Conservation (phyloP, 2,329 filamentous ascomycete species). For the Tolypocladium guangdongense region DNA sequence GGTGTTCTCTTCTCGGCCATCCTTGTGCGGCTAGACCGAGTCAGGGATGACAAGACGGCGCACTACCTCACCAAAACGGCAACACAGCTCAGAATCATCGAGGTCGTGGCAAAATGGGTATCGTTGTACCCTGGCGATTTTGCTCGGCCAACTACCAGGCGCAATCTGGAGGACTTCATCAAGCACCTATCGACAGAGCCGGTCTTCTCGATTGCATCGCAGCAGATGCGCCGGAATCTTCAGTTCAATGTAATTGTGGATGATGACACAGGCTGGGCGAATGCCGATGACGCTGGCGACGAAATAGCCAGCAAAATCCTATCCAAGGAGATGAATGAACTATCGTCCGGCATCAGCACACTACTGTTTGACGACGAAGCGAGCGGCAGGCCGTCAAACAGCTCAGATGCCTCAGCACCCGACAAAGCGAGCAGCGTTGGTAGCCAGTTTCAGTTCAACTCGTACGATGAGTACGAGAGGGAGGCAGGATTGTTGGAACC, state of each 20-base stretch:
- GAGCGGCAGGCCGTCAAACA: constrained; percentile 32
- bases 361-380: constrained; percentile 37
- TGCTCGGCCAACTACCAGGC: constrained; percentile 63
- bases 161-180: constrained; percentile 65
- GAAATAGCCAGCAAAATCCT: constrained; percentile 22
- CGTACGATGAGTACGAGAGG: constrained; percentile 69
- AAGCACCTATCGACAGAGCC: constrained; percentile 61
- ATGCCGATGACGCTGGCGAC: constrained; percentile 49
- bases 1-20: constrained; percentile 68
- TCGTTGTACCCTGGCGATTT: constrained; percentile 88
- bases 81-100: constrained; percentile 72
- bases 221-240: constrained; percentile 73
- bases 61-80: constrained; percentile 68
- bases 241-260: constrained; percentile 66
- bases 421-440: constrained; percentile 26
- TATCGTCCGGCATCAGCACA: constrained; percentile 31
- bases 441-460: constrained; percentile 47
- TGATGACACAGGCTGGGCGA: constrained; percentile 90
- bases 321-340: constrained; percentile 27
- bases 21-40: constrained; percentile 60
- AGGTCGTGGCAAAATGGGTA: constrained; percentile 82
- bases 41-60: constrained; percentile 54
- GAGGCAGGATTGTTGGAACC: constrained; percentile 66
- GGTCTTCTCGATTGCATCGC: constrained; percentile 74
- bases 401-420: constrained; percentile 31